A percentile compares a stretch with the other conserved stretches of the same genome.
Evolutionary conservation across 2,329 filamentous ascomycete genomes (phyloP).

Genomic region (Hypoxylon sp.): DNA sequence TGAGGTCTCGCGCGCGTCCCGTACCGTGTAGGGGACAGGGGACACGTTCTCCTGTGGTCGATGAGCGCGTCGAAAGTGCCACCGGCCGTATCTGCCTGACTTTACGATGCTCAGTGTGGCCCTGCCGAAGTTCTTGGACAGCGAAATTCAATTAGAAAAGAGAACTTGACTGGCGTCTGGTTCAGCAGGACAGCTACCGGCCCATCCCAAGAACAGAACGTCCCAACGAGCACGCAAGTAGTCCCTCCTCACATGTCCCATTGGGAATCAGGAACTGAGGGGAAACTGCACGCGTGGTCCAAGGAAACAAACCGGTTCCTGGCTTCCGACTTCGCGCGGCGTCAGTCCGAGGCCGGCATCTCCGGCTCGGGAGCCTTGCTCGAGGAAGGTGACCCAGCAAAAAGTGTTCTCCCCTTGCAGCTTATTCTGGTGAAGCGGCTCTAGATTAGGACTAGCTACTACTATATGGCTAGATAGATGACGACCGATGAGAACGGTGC

Average conservation of each 20-base stretch:
- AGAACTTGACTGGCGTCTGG: conserved; percentile 24
- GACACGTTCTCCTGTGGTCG: conserved; percentile 58
- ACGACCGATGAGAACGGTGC: too few species aligned
- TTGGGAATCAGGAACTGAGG: conserved; percentile 13
- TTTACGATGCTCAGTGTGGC: conserved; percentile 30
- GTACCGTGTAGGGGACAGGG: conserved; percentile 55
- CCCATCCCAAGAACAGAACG: too few species aligned
- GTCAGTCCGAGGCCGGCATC: conserved; percentile 11
- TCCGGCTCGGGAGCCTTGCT: conserved; percentile 17
- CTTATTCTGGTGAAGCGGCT: too few species aligned
- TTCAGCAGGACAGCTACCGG: conserved; percentile 40
- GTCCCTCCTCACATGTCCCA: conserved; percentile 22
- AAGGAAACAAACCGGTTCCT: conserved; percentile 38
- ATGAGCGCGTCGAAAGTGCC: conserved; percentile 31
- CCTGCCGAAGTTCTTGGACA: conserved; percentile 19
- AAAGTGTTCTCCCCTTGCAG: too few species aligned
- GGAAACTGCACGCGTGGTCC: conserved; percentile 32
- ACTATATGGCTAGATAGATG: too few species aligned
- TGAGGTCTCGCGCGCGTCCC: conserved; percentile 57
- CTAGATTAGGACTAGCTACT: too few species aligned
- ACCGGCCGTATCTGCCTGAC: conserved; percentile 33
- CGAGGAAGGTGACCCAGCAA: conserved; percentile 33
- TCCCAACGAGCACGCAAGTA: conserved; percentile 27
- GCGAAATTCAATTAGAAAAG: too few species aligned
- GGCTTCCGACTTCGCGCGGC: conserved; percentile 35